These are phyloP conservation scores for Ceratocystis destructans DNA, from an alignment of 2,329 filamentous ascomycete species.

Conservation along the genomic window DNA sequence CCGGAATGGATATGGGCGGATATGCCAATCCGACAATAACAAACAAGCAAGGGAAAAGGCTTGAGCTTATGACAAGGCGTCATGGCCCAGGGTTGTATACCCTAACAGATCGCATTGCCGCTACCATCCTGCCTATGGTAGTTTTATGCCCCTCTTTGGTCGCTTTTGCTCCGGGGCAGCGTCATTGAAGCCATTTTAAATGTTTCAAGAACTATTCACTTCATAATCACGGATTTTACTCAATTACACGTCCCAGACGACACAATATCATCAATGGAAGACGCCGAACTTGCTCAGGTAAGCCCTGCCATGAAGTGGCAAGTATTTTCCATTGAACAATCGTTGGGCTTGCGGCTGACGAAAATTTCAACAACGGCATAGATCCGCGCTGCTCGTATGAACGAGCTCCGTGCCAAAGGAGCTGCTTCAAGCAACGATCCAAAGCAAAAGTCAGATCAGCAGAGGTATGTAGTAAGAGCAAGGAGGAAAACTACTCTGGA, in stretches of 20 bases:
- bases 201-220: no score
- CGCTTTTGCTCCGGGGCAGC: no score
- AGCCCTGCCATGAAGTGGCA: background rate
- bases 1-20: no score
- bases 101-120: no score
- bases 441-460: slow-evolving; percentile 47
- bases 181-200: no score
- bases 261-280: slow-evolving; percentile 28
- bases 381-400: slow-evolving; percentile 84
- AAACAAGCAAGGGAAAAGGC: no score
- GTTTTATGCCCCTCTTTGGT: no score
- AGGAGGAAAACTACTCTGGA: background rate
- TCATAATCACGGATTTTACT: no score
- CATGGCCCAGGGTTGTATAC: no score
- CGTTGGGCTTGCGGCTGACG: background rate
- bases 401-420: slow-evolving; percentile 72
- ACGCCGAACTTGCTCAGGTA: slow-evolving; percentile 33
- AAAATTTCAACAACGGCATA: slow-evolving; percentile 27
- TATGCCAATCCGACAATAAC: no score
- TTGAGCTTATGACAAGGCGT: no score
- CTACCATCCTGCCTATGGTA: no score
- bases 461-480: slow-evolving; percentile 5
- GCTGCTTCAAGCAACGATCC: slow-evolving; percentile 36
- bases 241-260: background rate
- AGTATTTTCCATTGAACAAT: background rate